A percentile compares a stretch with the other conserved stretches of the same genome.
These are phyloP conservation scores for Lactarius quietus DNA, from an alignment of 768 basidiomycete genomes.

Conservation along the genomic window DNA sequence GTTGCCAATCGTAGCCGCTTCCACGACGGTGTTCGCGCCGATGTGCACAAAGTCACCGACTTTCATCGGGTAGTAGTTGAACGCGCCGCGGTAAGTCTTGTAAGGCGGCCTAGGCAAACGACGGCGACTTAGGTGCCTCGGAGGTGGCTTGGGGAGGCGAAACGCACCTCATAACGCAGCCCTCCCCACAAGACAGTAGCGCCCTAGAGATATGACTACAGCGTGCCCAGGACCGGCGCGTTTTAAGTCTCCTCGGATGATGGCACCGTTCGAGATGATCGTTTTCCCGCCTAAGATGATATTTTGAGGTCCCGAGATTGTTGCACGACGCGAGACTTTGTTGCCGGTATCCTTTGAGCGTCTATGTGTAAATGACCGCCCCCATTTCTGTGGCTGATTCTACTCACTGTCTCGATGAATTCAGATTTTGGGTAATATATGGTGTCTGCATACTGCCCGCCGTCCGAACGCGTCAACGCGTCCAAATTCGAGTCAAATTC, in stretches of 20 bases:
- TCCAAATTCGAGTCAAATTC: not conserved
- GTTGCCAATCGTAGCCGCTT: conserved; percentile 92
- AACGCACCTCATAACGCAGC: conserved; percentile 76
- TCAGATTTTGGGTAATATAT: conserved; percentile 79
- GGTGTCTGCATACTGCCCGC: conserved; percentile 68
- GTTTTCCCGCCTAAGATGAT: conserved; percentile 98
- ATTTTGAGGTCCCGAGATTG: conserved; percentile 91
- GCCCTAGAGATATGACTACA: conserved; percentile 88
- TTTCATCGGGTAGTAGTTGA: conserved; percentile 98
- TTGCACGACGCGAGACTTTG: conserved; percentile 89
- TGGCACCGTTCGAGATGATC: conserved; percentile 85
- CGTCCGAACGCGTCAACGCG: not conserved
- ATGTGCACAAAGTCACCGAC: conserved; percentile 95
- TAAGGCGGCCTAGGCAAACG: conserved; percentile 64
- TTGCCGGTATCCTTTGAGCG: conserved; percentile 84
- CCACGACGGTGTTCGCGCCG: conserved; percentile 82
- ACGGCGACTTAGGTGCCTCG: not conserved
- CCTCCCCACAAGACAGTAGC: conserved; percentile 90
- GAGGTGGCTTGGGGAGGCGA: not conserved
- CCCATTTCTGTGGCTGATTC: not conserved
- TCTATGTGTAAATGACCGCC: not conserved
- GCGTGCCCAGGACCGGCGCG: conserved; percentile 88
- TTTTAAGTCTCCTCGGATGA: conserved; percentile 91
- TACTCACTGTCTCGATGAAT: conserved; percentile 79
- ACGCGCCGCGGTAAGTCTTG: conserved; percentile 85